phyloP scores from a whole-genome alignment of 176 grass and related monocot genomes.

The Musa acuminata region DNA sequence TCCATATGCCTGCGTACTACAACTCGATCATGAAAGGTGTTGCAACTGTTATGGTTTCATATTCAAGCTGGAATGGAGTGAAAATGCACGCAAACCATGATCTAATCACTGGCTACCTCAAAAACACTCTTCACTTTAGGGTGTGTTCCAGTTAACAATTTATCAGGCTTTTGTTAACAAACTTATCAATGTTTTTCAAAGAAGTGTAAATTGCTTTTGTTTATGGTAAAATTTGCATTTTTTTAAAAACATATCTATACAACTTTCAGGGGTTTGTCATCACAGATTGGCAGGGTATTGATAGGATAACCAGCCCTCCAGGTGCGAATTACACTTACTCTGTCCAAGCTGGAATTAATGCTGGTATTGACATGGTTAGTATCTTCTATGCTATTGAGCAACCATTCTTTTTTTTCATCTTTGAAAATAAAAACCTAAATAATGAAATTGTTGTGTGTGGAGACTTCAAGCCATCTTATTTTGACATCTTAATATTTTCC shows the following conservation, averaged over 20 bases:
- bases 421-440: neutral
- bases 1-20: slow-evolving; percentile 97
- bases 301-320: slow-evolving; percentile 62
- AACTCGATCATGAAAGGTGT: slow-evolving; percentile 79
- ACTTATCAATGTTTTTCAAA: neutral
- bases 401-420: neutral
- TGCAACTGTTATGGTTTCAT: slow-evolving; percentile 92
- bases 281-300: slow-evolving; percentile 92
- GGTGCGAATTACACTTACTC: slow-evolving; percentile 89
- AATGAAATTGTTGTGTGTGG: neutral
- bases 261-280: slow-evolving; percentile 85
- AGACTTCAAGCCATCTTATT: neutral
- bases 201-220: neutral
- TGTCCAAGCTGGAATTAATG: slow-evolving; percentile 81
- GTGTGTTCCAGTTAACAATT: slow-evolving; percentile 20
- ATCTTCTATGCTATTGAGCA: neutral
- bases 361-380: slow-evolving; percentile 87
- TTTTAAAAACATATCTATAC: neutral
- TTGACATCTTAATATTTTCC: neutral
- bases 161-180: neutral
- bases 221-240: slow-evolving; percentile 17
- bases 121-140: slow-evolving; percentile 73
- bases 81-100: slow-evolving; percentile 93
- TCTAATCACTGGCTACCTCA: slow-evolving; percentile 71
- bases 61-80: slow-evolving; percentile 84